Base-by-base conservation (phyloP, 441 rosid species). In the Viola pubescens region DNA sequence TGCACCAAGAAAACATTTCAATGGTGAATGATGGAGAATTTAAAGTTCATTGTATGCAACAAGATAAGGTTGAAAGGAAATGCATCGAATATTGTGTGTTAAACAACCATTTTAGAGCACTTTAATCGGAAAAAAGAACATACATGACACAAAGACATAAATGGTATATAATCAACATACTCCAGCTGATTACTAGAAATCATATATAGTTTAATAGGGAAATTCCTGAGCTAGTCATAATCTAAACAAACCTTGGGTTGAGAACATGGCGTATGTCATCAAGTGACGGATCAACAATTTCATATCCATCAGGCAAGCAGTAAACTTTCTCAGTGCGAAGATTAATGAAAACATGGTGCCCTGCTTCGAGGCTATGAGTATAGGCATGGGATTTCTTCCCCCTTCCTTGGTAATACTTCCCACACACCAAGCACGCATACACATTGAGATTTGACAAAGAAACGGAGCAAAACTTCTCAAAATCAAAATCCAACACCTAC, bases 341-440 rank as follows among this genome's bases (percentile, higher is more conserved):
- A 78, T 89, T 92, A 77, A 89, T 89, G 61, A 82, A 92, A 60
- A 92, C 94, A 40, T 89, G 98, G 69, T 92, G 98, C 14, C 91
- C 97, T 11, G 97, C 96, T 69, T 92, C 97, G 71, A 89, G 83
- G 75, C 98, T 92, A 64, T 92, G 98, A n/a, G 98, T 92, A 73
- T 89, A 89, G 41, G 98, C 97, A 81, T 89, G 96, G 16, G 98
- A 87, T 64, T 83, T 94, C 78, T 74, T 86, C 63, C 96, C 90
- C 66, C 97, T 84, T 59, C 98, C 98, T 77, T 89, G 98, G 59
- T 80, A 94, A 54, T 92, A 92, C 77, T 94, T 89, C 49, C 97
- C 98, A 53, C 98, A 94, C 3, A 94, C 96, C 65, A 94, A 85
- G 56, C 98, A 94, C 0, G 97, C 98, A 69, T 86, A 92, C 50